Evolutionary conservation across 306 rosid species (phyloP).

Genomic region (Myrica gale): DNA sequence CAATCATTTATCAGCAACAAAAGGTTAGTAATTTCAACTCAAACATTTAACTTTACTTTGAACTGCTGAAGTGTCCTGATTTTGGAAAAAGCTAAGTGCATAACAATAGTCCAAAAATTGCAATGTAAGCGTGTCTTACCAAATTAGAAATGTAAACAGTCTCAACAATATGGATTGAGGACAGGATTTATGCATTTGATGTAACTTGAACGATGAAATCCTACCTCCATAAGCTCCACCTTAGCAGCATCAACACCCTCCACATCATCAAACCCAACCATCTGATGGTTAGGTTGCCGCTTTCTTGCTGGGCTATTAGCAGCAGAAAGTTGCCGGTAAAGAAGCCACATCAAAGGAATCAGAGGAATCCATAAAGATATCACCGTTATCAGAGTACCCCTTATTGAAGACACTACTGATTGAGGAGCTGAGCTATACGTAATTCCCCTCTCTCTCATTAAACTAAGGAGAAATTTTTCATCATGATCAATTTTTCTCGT

Average conservation of each 20-base stretch:
- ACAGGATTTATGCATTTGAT: not conserved
- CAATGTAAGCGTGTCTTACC: not conserved
- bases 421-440: constrained; percentile 88
- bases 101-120: too few species aligned
- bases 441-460: constrained; percentile 87
- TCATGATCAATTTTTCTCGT: constrained; percentile 88
- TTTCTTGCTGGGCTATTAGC: constrained; percentile 85
- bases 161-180: not conserved
- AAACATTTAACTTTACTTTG: not conserved
- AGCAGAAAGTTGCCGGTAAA: constrained; percentile 87
- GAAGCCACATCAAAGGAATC: constrained; percentile 94
- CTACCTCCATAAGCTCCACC: constrained; percentile 95
- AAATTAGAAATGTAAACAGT: not conserved
- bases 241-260: constrained; percentile 95
- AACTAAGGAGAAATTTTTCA: constrained; percentile 72
- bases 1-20: not conserved
- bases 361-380: constrained; percentile 88
- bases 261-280: constrained; percentile 87
- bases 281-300: constrained; percentile 56
- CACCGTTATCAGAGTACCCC: constrained; percentile 72
- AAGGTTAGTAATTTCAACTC: not conserved
- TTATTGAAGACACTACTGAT: constrained; percentile 64
- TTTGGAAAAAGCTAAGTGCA: too few species aligned
- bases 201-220: constrained; percentile 14
- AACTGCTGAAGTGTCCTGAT: not conserved